Percentiles rank a stretch among this genome's conserved stretches.
These are phyloP conservation scores for Scedosporium aurantiacum DNA, from an alignment of 2,329 filamentous ascomycete species.

Conservation along the genomic window DNA sequence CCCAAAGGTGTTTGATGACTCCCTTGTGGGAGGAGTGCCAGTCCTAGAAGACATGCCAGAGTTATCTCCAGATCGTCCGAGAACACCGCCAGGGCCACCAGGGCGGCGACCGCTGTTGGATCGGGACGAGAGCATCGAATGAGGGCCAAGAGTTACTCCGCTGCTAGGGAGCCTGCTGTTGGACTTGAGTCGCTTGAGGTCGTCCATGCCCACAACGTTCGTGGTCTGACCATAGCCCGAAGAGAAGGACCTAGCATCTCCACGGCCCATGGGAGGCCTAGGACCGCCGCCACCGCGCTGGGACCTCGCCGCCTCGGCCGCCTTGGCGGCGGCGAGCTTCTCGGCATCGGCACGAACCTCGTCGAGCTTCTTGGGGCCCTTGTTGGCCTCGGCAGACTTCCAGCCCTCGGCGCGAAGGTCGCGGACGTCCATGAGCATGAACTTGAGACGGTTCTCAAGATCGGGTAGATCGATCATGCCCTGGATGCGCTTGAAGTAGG, in stretches of 20 bases:
- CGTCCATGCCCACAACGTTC: constrained; percentile 84
- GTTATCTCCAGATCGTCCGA: constrained; percentile 68
- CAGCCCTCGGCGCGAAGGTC: constrained; percentile 72
- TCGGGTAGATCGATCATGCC: constrained; percentile 69
- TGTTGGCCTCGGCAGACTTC: constrained; percentile 79
- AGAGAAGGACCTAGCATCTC: constrained; percentile 78
- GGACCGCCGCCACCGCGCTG: constrained; percentile 58
- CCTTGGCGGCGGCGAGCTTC: constrained; percentile 69
- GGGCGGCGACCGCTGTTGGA: constrained; percentile 75
- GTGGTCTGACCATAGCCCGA: constrained; percentile 48
- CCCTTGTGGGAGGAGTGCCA: constrained; percentile 64
- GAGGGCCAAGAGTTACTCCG: constrained; percentile 63
- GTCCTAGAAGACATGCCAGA: constrained; percentile 82
- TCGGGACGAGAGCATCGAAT: constrained; percentile 77
- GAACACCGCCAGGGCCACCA: constrained; percentile 61
- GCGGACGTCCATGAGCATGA: constrained; percentile 93
- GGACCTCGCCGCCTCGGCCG: constrained; percentile 55
- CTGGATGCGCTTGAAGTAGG: constrained; percentile 85
- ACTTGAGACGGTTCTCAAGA: constrained; percentile 77
- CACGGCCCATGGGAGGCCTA: constrained; percentile 65
- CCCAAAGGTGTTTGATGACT: constrained; percentile 79
- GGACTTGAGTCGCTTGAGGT: constrained; percentile 71
- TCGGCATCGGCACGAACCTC: constrained; percentile 78
- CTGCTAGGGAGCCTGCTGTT: constrained; percentile 49
- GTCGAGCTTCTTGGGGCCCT: constrained; percentile 92